phyloP scores from a whole-genome alignment of 2,329 filamentous ascomycete genomes.

The Ascochyta koolunga region DNA sequence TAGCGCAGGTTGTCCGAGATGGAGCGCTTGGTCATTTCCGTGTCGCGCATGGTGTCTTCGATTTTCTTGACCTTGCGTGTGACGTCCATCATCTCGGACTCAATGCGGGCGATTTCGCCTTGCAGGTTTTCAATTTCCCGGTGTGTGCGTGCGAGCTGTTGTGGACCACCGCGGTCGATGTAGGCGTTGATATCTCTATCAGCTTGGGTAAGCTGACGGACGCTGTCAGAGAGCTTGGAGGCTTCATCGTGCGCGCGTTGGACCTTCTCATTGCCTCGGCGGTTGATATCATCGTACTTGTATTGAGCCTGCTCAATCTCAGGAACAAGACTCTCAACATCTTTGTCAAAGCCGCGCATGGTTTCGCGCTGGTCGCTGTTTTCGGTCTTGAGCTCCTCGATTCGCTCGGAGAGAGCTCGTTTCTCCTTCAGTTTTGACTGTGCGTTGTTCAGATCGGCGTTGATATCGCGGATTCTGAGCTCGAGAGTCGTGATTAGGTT shows the following conservation, averaged over 20 bases:
- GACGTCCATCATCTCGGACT: conserved; percentile 71
- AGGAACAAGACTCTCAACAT: conserved; percentile 76
- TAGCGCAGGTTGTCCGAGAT: conserved; percentile 90
- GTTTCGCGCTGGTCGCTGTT: conserved; percentile 71
- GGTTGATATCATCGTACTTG: conserved; percentile 76
- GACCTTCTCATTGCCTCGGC: conserved; percentile 74
- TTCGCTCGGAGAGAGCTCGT: conserved; percentile 69
- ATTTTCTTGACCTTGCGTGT: conserved; percentile 77
- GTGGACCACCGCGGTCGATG: conserved; percentile 73
- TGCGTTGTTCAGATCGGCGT: conserved; percentile 72
- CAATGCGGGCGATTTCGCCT: conserved; percentile 66
- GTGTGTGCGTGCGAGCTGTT: conserved; percentile 72
- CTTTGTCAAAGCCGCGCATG: conserved; percentile 72
- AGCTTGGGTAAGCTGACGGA: conserved; percentile 77
- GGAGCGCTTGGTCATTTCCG: conserved; percentile 81
- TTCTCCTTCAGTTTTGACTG: conserved; percentile 83
- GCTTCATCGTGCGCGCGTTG: conserved; percentile 73
- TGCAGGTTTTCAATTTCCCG: conserved; percentile 73
- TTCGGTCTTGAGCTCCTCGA: conserved; percentile 74
- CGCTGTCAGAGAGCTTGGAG: conserved; percentile 72
- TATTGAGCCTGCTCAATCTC: conserved; percentile 76
- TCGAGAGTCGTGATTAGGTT: conserved; percentile 73
- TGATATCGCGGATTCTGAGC: conserved; percentile 76
- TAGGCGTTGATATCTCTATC: conserved; percentile 83
- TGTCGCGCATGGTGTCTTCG: conserved; percentile 76